Base-by-base conservation (phyloP, 331 rosid species). In the Malus hybrid region DNA sequence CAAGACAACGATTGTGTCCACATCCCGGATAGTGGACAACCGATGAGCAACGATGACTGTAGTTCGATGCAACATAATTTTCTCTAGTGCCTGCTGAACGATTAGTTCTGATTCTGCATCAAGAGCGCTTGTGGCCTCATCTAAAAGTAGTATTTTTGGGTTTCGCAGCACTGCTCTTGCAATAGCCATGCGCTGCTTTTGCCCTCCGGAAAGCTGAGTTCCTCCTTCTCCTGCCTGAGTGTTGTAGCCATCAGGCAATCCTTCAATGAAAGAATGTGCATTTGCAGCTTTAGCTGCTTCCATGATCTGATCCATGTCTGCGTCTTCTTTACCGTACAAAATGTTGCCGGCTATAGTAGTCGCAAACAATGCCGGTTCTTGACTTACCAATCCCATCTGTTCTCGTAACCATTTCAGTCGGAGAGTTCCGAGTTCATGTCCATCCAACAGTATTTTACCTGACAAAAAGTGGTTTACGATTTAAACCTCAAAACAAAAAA, bases 191-290 rank as follows among this genome's bases (percentile, higher is more conserved):
- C 94, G 87, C 71, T 92, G 97, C 75, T 90, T 92, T 78, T 90
- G 94, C 36, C 96, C 97, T 62, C 97, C 94, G 3, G 96, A 93
- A 76, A 93, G 96, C 71, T 90, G 96, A 34, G 93, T 93, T 65
- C 98, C 98, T 61, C 93, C 90, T 34, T 93, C 98, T 68, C 98
- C 96, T 16, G 88, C 96, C 96, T 87, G 91, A 79, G 96, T 89
- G 26, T 76, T 46, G 76, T 89, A 90, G 58, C 95, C 95, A 76
- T 89, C 84, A 62, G 98, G 98, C 48, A 93, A 69, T 36, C 82
- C 91, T 86, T 81, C 79, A 79, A 93, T 93, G 85, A 93, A 93
- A 60, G 89, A 84, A 85, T 89, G 95, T 57, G 91, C 95, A 86
- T 90, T 90, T 79, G 96, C 93, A 82, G 84, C 89, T 79, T 87